These are phyloP conservation scores for Amyloporia xantha DNA, from an alignment of 768 basidiomycete species.

Conservation along the genomic window DNA sequence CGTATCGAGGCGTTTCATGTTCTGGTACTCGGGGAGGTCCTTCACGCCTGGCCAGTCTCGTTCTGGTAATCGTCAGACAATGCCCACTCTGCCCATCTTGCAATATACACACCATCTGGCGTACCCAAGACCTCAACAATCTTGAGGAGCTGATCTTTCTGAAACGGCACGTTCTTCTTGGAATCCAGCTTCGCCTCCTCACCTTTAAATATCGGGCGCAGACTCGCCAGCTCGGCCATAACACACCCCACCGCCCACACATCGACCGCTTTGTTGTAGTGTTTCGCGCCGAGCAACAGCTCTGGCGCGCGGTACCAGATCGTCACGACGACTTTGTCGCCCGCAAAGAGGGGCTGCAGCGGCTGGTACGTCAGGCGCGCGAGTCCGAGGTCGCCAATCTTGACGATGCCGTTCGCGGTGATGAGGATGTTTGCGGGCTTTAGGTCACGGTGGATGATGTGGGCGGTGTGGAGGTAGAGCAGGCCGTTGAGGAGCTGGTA, in stretches of 20 bases:
- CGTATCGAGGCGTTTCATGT: conserved; percentile 73
- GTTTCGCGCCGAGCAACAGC: conserved; percentile 90
- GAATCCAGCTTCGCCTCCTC: conserved; percentile 97
- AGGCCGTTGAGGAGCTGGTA: conserved; percentile 94
- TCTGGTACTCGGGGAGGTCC: conserved; percentile 85
- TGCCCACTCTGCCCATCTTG: background rate
- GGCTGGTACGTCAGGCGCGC: conserved; percentile 90
- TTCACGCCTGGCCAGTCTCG: conserved; percentile 81
- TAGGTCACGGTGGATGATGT: conserved; percentile 94
- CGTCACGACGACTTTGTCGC: conserved; percentile 98
- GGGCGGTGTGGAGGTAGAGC: conserved; percentile 88
- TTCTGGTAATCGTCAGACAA: no score
- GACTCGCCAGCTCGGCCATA: conserved; percentile 87
- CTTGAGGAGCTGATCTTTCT: conserved; percentile 88
- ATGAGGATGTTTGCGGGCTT: conserved; percentile 99
- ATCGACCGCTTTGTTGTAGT: conserved; percentile 96
- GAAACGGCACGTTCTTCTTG: conserved; percentile 97
- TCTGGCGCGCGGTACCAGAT: conserved; percentile 99
- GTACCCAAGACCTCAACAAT: conserved; percentile 96
- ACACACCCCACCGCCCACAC: conserved; percentile 99
- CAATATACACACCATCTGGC: conserved; percentile 56
- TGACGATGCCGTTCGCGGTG: conserved; percentile 80
- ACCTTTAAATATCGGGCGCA: conserved; percentile 97
- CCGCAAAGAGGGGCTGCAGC: conserved; percentile 83
- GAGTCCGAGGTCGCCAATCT: conserved; percentile 97